Evolutionary conservation across 805 yeast genomes (phyloP), one percentile per base, ranked within the genome.

Genomic region (Metahyphopichia silvanorum): DNA sequence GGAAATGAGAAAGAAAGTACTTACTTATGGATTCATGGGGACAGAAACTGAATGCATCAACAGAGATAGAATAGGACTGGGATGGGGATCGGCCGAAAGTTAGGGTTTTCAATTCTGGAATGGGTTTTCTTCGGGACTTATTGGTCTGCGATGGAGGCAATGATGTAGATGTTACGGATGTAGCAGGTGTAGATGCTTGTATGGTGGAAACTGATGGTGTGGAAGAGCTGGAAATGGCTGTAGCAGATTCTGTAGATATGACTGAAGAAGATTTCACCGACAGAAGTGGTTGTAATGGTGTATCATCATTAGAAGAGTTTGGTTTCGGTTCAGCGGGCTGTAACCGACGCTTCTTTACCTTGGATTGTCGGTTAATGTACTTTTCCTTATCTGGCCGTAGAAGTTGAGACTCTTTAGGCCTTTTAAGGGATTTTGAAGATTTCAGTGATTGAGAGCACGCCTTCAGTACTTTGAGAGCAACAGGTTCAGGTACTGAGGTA

Each of bases 1-100:
- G 98, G 62, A 85, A 91, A 61, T 93, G 98, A 0, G 87, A 73
- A 16, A 85, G 57, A 40, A 82, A 75, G 55, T 83, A 84, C 26
- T 68, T 65, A 2, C 55, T 39, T 5, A 82, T 72, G 1, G 57
- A 51, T 0, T 60, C 62, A 39, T 74, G 66, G 0, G 72, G 66
- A 6, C 67, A 62, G 43, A 57, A 76, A 48, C 70, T 60, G 56
- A 83, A 76, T 1, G 88, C 88, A 58, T 83, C 93, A 16, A 83
- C 86, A 2, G 69, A 47, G 0, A 80, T 73, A 2, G 76, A 44
- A 34, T 67, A 60, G 26, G 51, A 48, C 11, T 21, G 4, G 6
- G 38, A 18, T 4, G 44, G 31, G 4, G 39, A 29, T 4, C 37
- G 29, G 6, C 54, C 60, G 35, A 82, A 77, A 1, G 52, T 42